Evolutionary conservation across 768 basidiomycete species (phyloP).

Genomic region (Polyporus arcularius): DNA sequence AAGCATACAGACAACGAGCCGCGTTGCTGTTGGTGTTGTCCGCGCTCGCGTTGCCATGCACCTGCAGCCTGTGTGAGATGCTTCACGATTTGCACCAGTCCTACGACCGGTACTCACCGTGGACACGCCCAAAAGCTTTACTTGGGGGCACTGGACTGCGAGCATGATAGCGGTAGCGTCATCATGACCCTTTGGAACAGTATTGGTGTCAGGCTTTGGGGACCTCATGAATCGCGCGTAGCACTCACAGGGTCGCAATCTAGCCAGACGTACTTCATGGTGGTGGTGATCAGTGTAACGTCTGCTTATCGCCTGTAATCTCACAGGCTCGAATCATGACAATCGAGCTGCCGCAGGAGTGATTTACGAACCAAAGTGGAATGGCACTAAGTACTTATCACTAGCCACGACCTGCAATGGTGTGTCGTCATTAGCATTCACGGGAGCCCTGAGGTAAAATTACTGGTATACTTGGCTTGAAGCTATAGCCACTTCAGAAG

Average conservation of each 20-base stretch:
- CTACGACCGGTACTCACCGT: constrained; percentile 48
- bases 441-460: too few relatives aligned
- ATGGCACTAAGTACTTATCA: too few relatives aligned
- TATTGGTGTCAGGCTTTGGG: background rate
- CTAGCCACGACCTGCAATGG: too few relatives aligned
- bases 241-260: constrained; percentile 37
- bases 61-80: constrained; percentile 42
- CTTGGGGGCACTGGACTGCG: constrained; percentile 63
- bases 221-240: background rate
- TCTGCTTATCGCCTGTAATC: constrained; percentile 5
- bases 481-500: too few relatives aligned
- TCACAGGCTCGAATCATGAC: background rate
- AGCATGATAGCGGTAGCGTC: constrained; percentile 85
- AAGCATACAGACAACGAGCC: constrained; percentile 74
- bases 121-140: constrained; percentile 79
- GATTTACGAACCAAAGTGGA: too few relatives aligned
- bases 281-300: background rate
- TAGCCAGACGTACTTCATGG: constrained; percentile 34
- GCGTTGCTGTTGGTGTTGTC: constrained; percentile 71
- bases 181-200: constrained; percentile 70
- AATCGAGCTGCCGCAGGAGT: too few relatives aligned
- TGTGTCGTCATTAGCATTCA: too few relatives aligned
- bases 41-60: constrained; percentile 76
- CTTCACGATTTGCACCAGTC: background rate
- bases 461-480: too few relatives aligned